Evolutionary conservation across 306 rosid species (phyloP), one percentile per base, ranked within the genome.

Genomic region (Castanospermum australe): DNA sequence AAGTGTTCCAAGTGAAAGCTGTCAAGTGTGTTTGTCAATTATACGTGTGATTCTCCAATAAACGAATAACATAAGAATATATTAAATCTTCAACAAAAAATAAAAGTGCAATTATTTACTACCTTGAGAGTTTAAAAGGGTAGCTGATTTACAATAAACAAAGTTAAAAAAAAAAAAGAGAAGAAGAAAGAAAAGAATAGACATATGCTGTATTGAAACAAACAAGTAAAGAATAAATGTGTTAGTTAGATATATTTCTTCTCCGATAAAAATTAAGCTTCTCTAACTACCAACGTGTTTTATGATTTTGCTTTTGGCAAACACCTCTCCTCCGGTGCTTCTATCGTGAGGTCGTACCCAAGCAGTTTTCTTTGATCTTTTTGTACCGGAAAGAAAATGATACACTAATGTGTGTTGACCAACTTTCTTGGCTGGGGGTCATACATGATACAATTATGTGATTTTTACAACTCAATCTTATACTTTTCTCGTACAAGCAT

Each of bases 391-490:
- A 63, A 39, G 71, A 33, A 25, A 75, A 57, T 22, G 35, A 45
- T 57, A 75, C 45, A 56, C 6, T 12, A 45, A 59, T 77, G 30
- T 75, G 17, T 32, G 60, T 75, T 69, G 25, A 30, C 78, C 84
- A 67, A 62, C 81, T 68, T 47, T 55, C n/a, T 60, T 5, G 56
- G 63, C 41, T 0, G 8, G 2, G n/a, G n/a, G n/a, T n/a, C n/a
- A n/a, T n/a, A n/a, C n/a, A n/a, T n/a, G n/a, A n/a, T n/a, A n/a
- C n/a, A n/a, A n/a, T n/a, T n/a, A n/a, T n/a, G n/a, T n/a, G n/a
- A n/a, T n/a, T n/a, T n/a, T n/a, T n/a, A n/a, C n/a, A n/a, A n/a
- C n/a, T n/a, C n/a, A n/a, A n/a, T n/a, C n/a, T n/a, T n/a, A n/a
- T n/a, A n/a, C n/a, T n/a, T n/a, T n/a, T n/a, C n/a, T n/a, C n/a